phyloP scores from a whole-genome alignment of 2,329 filamentous ascomycete species.

The Sodiomyces alkalinus region DNA sequence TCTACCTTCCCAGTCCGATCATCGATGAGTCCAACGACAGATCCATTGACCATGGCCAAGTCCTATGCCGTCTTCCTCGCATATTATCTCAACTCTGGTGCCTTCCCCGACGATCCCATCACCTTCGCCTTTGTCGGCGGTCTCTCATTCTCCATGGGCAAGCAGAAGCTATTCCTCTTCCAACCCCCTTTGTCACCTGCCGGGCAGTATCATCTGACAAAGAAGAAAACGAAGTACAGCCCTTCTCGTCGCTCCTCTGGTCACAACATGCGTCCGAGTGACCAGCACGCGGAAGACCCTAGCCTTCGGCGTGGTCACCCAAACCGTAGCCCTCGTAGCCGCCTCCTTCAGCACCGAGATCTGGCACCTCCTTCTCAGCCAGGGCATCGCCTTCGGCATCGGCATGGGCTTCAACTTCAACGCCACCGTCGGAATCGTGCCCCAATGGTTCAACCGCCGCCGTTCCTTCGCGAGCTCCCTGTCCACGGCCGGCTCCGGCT shows the following conservation, averaged over 20 bases:
- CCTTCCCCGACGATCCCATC: conserved; percentile 48
- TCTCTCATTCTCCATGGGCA: conserved; percentile 43
- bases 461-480: conserved; percentile 57
- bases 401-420: conserved; percentile 69
- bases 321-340: conserved; percentile 49
- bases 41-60: conserved; percentile 12
- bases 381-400: conserved; percentile 62
- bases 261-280: conserved; percentile 42
- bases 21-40: conserved; percentile 1
- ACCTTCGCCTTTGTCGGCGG: conserved; percentile 68
- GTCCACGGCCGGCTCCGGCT: conserved; percentile 53
- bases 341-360: conserved; percentile 54
- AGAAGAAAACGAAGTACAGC: too few relatives aligned
- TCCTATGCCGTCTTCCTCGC: conserved; percentile 44
- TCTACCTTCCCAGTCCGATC: too few relatives aligned
- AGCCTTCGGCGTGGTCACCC: conserved; percentile 46
- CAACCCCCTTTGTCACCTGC: conserved; percentile 12
- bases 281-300: conserved; percentile 51
- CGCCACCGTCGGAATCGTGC: conserved; percentile 47
- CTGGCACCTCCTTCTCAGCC: conserved; percentile 63
- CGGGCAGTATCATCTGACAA: too few relatives aligned
- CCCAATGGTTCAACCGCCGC: conserved; percentile 59
- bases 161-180: conserved; percentile 4
- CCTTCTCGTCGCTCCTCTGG: conserved; percentile 52
- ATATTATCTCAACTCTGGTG: conserved; percentile 38